These are phyloP conservation scores for Solanum hybrid DNA, from an alignment of 305 asterid species.

Conservation along the genomic window DNA sequence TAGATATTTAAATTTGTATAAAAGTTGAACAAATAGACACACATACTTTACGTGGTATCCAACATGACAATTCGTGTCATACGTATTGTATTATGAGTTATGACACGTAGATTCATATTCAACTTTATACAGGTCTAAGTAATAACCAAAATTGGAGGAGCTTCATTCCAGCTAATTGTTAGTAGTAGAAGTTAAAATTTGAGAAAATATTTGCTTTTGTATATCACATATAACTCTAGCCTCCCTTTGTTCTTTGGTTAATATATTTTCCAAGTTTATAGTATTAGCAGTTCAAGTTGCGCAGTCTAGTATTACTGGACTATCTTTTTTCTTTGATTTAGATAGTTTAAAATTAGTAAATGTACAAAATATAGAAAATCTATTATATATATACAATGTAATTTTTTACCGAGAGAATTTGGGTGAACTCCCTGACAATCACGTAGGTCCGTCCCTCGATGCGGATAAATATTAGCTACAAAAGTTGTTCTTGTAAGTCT, in stretches of 20 bases:
- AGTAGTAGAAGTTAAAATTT: too few relatives aligned
- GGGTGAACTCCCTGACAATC: neutral
- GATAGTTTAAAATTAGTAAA: neutral
- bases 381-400: too few relatives aligned
- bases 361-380: too few relatives aligned
- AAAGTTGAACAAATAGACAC: too few relatives aligned
- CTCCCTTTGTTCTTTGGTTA: neutral
- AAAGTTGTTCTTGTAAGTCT: neutral
- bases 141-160: too few relatives aligned
- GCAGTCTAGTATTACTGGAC: too few relatives aligned
- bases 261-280: neutral
- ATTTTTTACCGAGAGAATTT: too few relatives aligned
- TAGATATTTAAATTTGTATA: too few relatives aligned
- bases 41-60: neutral
- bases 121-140: too few relatives aligned
- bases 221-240: neutral
- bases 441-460: neutral
- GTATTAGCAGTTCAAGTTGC: neutral
- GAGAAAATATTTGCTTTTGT: too few relatives aligned
- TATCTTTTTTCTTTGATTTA: neutral
- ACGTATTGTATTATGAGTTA: too few relatives aligned
- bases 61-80: neutral
- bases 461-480: neutral
- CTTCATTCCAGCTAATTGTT: too few relatives aligned
- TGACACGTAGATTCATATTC: neutral